Percentiles rank a stretch among this genome's conserved stretches.
phyloP scores from a whole-genome alignment of 2,329 filamentous ascomycete species.

The Eutypella sp. region DNA sequence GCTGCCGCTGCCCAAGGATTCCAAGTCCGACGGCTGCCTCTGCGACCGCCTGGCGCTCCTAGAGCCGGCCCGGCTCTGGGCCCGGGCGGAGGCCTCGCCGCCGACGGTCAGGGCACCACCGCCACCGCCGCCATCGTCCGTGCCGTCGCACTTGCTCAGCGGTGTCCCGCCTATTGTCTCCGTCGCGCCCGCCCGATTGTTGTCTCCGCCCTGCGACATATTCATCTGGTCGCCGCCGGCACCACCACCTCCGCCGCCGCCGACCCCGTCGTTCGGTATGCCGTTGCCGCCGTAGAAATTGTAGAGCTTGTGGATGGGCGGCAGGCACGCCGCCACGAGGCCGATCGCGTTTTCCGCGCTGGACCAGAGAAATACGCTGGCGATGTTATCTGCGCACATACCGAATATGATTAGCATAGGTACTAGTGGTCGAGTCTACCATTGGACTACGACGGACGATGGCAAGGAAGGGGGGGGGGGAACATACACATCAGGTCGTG shows the following conservation, averaged over 20 bases:
- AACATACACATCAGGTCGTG: constrained; percentile 4
- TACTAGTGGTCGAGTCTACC: neutral
- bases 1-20: neutral
- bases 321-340: neutral
- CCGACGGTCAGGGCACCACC: too few species aligned
- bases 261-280: neutral
- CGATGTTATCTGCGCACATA: neutral
- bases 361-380: neutral
- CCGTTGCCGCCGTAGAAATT: neutral
- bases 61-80: neutral
- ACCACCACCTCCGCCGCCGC: neutral
- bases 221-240: neutral
- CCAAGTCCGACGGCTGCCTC: neutral
- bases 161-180: constrained; percentile 5
- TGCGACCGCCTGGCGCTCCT: neutral
- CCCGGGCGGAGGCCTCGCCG: too few species aligned
- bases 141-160: neutral
- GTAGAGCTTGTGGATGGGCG: constrained; percentile 2
- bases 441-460: neutral
- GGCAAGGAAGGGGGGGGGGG: neutral
- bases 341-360: constrained; percentile 3
- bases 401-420: neutral
- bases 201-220: neutral
- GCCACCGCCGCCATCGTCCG: neutral
- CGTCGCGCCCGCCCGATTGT: neutral